Evolutionary conservation across 805 yeast species (phyloP), one percentile per base, ranked within the genome.

Genomic region (Suhomyces vadensis): DNA sequence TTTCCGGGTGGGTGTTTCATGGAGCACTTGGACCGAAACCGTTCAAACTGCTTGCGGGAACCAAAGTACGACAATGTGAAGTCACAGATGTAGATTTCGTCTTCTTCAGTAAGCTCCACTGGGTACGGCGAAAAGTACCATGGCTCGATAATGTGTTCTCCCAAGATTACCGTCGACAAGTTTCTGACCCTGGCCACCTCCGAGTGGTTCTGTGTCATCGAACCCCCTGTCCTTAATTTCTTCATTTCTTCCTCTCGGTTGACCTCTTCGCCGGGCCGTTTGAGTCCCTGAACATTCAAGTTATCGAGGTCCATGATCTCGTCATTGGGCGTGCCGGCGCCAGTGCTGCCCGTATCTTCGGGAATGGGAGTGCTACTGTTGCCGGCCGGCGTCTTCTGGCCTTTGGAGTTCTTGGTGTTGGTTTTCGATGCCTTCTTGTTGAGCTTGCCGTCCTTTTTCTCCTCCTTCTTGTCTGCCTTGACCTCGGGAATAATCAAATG

Each of bases 51-150:
- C 57, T 87, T 88, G 49, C 77, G 73, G 0, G 96, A 87, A 3
- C 95, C 94, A 67, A 88, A 94, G 65, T 88, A 94, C 47, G 87
- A 82, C 47, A 94, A 65, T 2, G 97, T 83, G 61, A 87, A 94
- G 65, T 91, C 98, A 66, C 96, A 94, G 37, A 94, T 85, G 61
- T 85, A 94, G 19, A 94, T 78, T 43, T 79, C 83, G 61, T 92
- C 98, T 52, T 85, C 94, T 56, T 94, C 98, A 0, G 97, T 89
- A 44, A 90, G 75, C 61, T 94, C 99, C 11, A 89, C 75, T 0
- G 99, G 99, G 63, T 94, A 94, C 1, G 99, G 98, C 1, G 96
- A 87, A 58, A 94, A 94, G 66, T 94, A 94, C 99, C 99, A 94
- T 2, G 99, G 99, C 63, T 94, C 99, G 42, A 94, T 89, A 54